phyloP scores from a whole-genome alignment of 345 rosid genomes.

The Citrus reticulata region DNA sequence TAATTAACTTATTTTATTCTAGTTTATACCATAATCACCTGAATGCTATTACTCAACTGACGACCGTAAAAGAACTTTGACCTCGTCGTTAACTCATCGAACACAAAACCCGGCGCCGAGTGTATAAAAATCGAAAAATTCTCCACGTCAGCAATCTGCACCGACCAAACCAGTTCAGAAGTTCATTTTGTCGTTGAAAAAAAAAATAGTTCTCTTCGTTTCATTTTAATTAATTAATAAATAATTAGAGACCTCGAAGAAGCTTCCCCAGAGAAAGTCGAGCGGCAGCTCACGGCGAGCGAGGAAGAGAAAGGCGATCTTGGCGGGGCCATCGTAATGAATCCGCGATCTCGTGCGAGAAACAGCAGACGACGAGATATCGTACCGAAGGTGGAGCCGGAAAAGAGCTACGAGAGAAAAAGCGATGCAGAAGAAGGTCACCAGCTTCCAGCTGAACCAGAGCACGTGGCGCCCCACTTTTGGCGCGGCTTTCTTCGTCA shows the following conservation, averaged over 20 bases:
- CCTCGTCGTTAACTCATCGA: constrained; percentile 65
- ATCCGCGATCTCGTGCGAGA: constrained; percentile 37
- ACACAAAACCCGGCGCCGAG: constrained; percentile 72
- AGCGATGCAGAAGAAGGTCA: constrained; percentile 41
- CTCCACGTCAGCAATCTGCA: constrained; percentile 54
- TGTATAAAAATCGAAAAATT: constrained; percentile 71
- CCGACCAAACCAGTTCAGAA: not conserved
- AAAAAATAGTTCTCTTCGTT: too few relatives aligned
- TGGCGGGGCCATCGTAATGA: constrained; percentile 39
- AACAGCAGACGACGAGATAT: constrained; percentile 19
- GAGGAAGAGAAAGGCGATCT: constrained; percentile 65
- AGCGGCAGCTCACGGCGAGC: constrained; percentile 55
- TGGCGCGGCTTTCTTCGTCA: constrained; percentile 49
- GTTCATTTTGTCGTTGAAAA: too few relatives aligned
- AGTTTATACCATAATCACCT: constrained; percentile 28
- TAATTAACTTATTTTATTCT: not conserved
- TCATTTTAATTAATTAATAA: too few relatives aligned
- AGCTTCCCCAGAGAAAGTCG: constrained; percentile 68
- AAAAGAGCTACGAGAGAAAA: constrained; percentile 53
- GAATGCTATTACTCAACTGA: constrained; percentile 64
- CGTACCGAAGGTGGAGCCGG: constrained; percentile 37
- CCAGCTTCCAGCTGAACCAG: constrained; percentile 65
- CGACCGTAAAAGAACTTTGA: constrained; percentile 72
- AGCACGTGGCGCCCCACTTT: constrained; percentile 34
- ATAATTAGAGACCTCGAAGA: constrained; percentile 51